Conservation (phyloP, 805 yeast species). For the Pichia cephalocereana region DNA sequence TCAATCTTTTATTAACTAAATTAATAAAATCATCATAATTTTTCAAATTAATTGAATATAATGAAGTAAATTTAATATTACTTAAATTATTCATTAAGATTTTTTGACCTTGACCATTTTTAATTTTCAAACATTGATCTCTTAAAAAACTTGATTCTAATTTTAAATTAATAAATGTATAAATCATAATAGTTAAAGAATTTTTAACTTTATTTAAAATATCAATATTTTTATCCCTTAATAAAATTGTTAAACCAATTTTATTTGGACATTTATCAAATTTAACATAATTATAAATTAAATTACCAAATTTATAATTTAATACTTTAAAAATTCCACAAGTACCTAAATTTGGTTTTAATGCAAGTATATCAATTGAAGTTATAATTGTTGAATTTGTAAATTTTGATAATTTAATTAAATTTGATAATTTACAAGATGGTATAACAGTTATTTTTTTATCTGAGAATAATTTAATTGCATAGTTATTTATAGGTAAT, state of each 20-base stretch:
- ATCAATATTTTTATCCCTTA: slow-evolving; percentile 71
- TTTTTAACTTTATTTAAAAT: slow-evolving; percentile 60
- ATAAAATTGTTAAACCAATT: slow-evolving; percentile 74
- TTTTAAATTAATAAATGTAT: slow-evolving; percentile 67
- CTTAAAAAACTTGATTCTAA: slow-evolving; percentile 69
- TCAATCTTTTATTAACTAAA: slow-evolving; percentile 37
- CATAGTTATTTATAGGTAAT: slow-evolving; percentile 74
- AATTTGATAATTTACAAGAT: slow-evolving; percentile 71
- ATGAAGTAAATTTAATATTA: slow-evolving; percentile 8
- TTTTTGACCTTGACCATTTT: slow-evolving; percentile 1
- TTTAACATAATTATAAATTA: slow-evolving; percentile 64
- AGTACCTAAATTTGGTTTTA: slow-evolving; percentile 60
- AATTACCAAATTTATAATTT: slow-evolving; percentile 47
- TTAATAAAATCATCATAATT: slow-evolving; percentile 24
- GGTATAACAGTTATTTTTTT: slow-evolving; percentile 76
- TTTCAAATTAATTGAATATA: slow-evolving; percentile 14
- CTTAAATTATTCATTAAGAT: too few species aligned
- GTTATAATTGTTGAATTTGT: slow-evolving; percentile 80
- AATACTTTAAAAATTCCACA: slow-evolving; percentile 68
- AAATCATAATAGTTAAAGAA: slow-evolving; percentile 71
- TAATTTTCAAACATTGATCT: slow-evolving; percentile 50
- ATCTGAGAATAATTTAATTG: slow-evolving; percentile 58
- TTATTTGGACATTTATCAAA: slow-evolving; percentile 67
- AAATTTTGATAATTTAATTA: slow-evolving; percentile 67
- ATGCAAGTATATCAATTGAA: slow-evolving; percentile 77